Evolutionary conservation across 108 stramenopile species (phyloP).

Genomic region (Discostella pseudostelligera): DNA sequence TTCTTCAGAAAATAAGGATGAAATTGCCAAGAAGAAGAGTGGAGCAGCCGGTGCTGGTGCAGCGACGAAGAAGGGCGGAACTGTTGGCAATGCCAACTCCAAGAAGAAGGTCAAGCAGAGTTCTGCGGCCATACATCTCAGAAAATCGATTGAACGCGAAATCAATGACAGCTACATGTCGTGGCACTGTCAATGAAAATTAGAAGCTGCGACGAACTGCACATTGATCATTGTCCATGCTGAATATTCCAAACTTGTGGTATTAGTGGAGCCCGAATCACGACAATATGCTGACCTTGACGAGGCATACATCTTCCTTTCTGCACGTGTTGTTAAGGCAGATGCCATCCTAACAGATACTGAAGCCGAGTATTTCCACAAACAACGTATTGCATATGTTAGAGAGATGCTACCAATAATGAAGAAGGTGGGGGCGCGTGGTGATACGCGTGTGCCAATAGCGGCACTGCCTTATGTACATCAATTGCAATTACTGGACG

Average conservation of each 20-base stretch:
- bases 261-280: constrained; percentile 12
- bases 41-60: not conserved
- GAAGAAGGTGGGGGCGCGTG: constrained; percentile 7
- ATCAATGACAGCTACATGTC: not conserved
- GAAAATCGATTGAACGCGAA: not conserved
- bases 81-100: not conserved
- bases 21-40: constrained; percentile 10
- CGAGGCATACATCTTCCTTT: constrained; percentile 10
- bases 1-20: not conserved
- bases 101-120: constrained; percentile 2
- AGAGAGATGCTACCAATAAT: constrained; percentile 31
- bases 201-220: not conserved
- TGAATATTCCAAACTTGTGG: constrained; percentile 25
- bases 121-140: not conserved
- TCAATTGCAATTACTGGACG: constrained; percentile 25
- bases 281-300: constrained; percentile 3
- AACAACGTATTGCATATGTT: constrained; percentile 27
- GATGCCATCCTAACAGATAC: not conserved
- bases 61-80: not conserved
- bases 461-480: constrained; percentile 23
- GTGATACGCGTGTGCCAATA: not conserved
- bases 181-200: not conserved
- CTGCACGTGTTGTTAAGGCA: not conserved
- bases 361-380: not conserved
- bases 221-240: constrained; percentile 9